A percentile compares a stretch with the other conserved stretches of the same genome.
Conservation (phyloP, 1,284 basidiomycete species). For the Trametes versicolor region DNA sequence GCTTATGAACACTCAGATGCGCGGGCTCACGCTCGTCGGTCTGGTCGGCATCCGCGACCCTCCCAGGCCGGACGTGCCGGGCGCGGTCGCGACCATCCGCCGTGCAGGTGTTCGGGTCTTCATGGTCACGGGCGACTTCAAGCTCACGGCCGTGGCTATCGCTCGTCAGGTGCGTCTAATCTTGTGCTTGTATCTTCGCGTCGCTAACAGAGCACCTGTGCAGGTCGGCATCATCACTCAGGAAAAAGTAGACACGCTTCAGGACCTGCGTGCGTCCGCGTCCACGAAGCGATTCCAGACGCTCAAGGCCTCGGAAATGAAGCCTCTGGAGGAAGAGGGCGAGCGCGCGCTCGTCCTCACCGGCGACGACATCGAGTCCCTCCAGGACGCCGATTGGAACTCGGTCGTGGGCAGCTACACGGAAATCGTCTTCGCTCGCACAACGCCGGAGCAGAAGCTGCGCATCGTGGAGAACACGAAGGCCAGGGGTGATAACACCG, state of each 20-base stretch:
- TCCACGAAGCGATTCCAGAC: conserved; percentile 27
- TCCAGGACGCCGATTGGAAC: conserved; percentile 59
- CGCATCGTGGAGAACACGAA: conserved; percentile 73
- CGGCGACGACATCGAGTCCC: conserved; percentile 59
- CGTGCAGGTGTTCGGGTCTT: conserved; percentile 71
- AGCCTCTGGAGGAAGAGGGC: conserved; percentile 39
- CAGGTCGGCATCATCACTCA: conserved; percentile 69
- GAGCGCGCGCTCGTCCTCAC: conserved; percentile 58
- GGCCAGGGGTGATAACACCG: conserved; percentile 55
- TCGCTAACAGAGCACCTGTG: conserved; percentile 45
- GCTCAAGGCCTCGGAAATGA: conserved; percentile 39
- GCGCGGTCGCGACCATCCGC: conserved; percentile 59
- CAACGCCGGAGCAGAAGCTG: conserved; percentile 79
- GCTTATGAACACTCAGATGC: conserved; percentile 48
- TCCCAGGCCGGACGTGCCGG: conserved; percentile 65
- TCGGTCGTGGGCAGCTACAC: conserved; percentile 57
- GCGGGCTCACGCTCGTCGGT: conserved; percentile 66
- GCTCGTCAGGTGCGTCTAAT: conserved; percentile 64
- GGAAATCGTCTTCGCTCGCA: conserved; percentile 80
- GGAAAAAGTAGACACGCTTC: conserved; percentile 51
- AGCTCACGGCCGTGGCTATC: conserved; percentile 66
- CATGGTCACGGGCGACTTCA: conserved; percentile 77
- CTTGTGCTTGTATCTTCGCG: conserved; percentile 51
- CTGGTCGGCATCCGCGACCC: conserved; percentile 74
- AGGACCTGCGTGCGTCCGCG: conserved; percentile 45